Base-by-base conservation (phyloP, 345 rosid genomes). In the Pistacia atlantica region DNA sequence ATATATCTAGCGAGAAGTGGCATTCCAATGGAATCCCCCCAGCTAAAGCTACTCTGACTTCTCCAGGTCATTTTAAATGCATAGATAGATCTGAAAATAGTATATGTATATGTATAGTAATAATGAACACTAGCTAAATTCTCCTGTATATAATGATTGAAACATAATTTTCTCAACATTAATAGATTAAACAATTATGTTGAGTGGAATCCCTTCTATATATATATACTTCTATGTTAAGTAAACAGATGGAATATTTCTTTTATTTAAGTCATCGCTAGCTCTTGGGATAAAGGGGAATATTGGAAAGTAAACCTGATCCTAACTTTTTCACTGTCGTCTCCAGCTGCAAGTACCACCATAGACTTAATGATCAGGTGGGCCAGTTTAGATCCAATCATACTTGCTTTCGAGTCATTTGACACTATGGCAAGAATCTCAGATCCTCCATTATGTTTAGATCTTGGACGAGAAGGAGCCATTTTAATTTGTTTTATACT, bases 371-470 rank as follows among this genome's bases (percentile, higher is more conserved):
- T 80, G 56, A n/a, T 75, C 8, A 49, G 56, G 79, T 79, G 78
- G 84, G 74, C 67, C 83, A 77, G 25, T 72, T 70, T 3, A 65
- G 51, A 71, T 51, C 4, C 68, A 59, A 72, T 79, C 18, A 66
- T 37, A 64, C 71, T 48, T 8, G 58, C 83, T 78, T 82, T 80
- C 67, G 25, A 77, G 80, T 78, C 84, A 85, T 22, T 73, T 49
- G 60, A 80, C 82, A 82, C 82, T 69, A 72, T 22, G 49, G 58
- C 8, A 3, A 54, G 87, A 75, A 80, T 80, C 80, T 58, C 13
- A 57, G 82, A 79, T 77, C 77, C 83, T 82, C 85, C 85, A 80
- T 81, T 73, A 80, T 54, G 54, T 62, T 65, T 13, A 64, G 75
- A 69, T 37, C 13, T 6, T 17, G 55, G 5, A 62, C 42, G 37